A percentile compares a stretch with the other conserved stretches of the same genome.
Conservation (phyloP, 805 yeast species). For the Candida manassasensis region DNA sequence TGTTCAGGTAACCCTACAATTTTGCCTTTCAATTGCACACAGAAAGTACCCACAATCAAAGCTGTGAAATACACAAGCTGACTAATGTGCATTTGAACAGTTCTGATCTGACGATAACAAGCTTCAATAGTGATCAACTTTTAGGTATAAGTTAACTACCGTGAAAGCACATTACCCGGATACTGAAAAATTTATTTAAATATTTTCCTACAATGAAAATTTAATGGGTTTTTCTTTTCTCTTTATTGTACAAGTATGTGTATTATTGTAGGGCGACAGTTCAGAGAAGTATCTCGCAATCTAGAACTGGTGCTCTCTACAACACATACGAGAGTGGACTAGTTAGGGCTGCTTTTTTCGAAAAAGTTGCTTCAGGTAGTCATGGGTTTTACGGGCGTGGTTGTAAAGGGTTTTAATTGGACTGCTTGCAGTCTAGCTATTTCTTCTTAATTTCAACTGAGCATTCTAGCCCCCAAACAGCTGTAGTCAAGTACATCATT, state of each 20-base stretch:
- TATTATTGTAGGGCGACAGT: conserved; percentile 47
- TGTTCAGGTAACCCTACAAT: conserved; percentile 25
- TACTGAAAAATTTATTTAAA: too few relatives aligned
- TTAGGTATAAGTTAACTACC: too few relatives aligned
- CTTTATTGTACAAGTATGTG: conserved; percentile 44
- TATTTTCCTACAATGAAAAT: too few relatives aligned
- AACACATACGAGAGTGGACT: conserved; percentile 45
- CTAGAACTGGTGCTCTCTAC: conserved; percentile 46
- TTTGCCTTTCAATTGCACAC: conserved; percentile 19
- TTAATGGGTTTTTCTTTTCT: conserved; percentile 10
- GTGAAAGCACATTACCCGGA: too few relatives aligned
- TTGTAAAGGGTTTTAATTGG: conserved; percentile 12
- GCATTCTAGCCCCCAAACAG: conserved; percentile 45
- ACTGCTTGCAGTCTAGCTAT: not conserved
- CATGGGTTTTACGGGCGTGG: conserved; percentile 40
- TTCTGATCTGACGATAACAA: not conserved
- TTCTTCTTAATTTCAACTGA: conserved; percentile 12
- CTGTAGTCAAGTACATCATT: too few relatives aligned
- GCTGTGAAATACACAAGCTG: not conserved
- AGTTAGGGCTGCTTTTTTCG: conserved; percentile 16
- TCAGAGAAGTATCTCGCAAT: conserved; percentile 17
- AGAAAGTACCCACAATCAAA: conserved; percentile 3
- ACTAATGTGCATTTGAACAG: not conserved
- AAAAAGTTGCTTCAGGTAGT: conserved; percentile 23
- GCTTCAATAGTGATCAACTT: conserved; percentile 1